phyloP scores from a whole-genome alignment of 1,284 basidiomycete genomes.

The Trichosporon ovoides region DNA sequence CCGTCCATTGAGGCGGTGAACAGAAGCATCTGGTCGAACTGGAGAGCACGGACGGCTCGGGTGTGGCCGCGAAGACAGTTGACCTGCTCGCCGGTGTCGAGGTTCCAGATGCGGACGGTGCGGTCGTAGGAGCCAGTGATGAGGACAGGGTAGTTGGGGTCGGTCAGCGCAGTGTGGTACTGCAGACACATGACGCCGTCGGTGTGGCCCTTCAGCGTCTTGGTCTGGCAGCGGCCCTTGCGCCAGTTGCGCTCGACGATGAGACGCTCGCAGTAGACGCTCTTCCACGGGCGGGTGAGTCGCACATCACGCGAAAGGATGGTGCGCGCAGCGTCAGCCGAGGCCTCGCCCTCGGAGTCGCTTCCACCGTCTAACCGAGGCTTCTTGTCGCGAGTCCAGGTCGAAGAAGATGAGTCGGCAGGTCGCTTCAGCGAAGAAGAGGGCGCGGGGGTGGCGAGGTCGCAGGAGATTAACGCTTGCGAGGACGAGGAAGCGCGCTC shows the following conservation, averaged over 20 bases:
- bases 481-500: conserved; percentile 4
- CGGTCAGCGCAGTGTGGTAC: conserved; percentile 78
- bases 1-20: conserved; percentile 97
- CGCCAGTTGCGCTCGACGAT: conserved; percentile 97
- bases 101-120: conserved; percentile 92
- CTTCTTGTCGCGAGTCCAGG: conserved; percentile 22
- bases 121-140: conserved; percentile 98
- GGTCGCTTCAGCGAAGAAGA: conserved; percentile 16
- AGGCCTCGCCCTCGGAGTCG: conserved; percentile 26
- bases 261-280: conserved; percentile 96
- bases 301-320: conserved; percentile 33
- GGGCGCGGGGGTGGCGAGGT: conserved; percentile 9
- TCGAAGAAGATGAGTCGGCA: not conserved
- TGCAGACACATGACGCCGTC: conserved; percentile 98
- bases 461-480: conserved; percentile 13
- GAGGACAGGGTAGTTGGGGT: conserved; percentile 83
- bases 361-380: conserved; percentile 21
- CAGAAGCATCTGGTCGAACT: conserved; percentile 93
- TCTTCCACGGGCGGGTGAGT: conserved; percentile 76
- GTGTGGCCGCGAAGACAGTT: conserved; percentile 84
- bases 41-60: conserved; percentile 81
- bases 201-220: conserved; percentile 78
- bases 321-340: conserved; percentile 4
- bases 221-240: conserved; percentile 77
- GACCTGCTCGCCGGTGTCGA: conserved; percentile 81